Evolutionary conservation across 352 stramenopile genomes (phyloP).

Genomic region (Globisporangium acanthophoron): DNA sequence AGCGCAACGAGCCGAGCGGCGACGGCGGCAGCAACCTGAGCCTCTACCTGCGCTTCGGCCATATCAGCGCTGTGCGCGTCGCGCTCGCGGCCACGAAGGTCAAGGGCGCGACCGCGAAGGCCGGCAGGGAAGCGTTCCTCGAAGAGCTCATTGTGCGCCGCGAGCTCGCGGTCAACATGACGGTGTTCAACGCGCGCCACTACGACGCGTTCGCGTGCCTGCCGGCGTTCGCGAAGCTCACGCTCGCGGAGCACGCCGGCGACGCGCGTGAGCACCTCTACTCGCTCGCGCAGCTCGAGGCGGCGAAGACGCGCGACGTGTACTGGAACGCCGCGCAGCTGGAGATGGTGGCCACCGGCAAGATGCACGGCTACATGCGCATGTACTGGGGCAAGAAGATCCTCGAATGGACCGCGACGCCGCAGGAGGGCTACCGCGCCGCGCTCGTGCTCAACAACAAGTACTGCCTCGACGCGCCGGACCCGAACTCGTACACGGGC

Average conservation of each 20-base stretch:
- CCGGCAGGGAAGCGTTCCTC: slow-evolving; percentile 90
- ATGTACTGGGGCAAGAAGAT: slow-evolving; percentile 99
- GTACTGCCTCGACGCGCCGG: slow-evolving; percentile 95
- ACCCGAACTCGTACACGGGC: slow-evolving; percentile 92
- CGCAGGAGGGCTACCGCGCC: slow-evolving; percentile 87
- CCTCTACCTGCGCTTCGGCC: slow-evolving; percentile 93
- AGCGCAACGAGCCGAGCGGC: slow-evolving; percentile 95
- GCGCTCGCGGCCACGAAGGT: slow-evolving; percentile 52
- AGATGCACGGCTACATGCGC: slow-evolving; percentile 90
- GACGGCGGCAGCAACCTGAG: slow-evolving; percentile 89
- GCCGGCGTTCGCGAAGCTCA: slow-evolving; percentile 90
- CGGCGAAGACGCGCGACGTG: slow-evolving; percentile 91
- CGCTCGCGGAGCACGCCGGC: slow-evolving; percentile 83
- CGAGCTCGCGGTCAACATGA: slow-evolving; percentile 97
- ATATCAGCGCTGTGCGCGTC: slow-evolving; percentile 70
- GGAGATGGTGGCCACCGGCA: slow-evolving; percentile 92
- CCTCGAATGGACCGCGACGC: slow-evolving; percentile 95
- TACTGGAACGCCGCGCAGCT: slow-evolving; percentile 99
- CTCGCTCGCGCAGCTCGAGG: slow-evolving; percentile 88
- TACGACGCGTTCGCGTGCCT: slow-evolving; percentile 93
- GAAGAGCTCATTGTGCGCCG: slow-evolving; percentile 97
- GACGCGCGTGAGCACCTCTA: slow-evolving; percentile 92
- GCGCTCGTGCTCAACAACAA: slow-evolving; percentile 98
- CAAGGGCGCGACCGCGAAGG: slow-evolving; percentile 60
- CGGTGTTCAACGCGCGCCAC: slow-evolving; percentile 89